These are phyloP conservation scores for Trichoderma sp. DNA, from an alignment of 2,329 filamentous ascomycete species.

Conservation along the genomic window DNA sequence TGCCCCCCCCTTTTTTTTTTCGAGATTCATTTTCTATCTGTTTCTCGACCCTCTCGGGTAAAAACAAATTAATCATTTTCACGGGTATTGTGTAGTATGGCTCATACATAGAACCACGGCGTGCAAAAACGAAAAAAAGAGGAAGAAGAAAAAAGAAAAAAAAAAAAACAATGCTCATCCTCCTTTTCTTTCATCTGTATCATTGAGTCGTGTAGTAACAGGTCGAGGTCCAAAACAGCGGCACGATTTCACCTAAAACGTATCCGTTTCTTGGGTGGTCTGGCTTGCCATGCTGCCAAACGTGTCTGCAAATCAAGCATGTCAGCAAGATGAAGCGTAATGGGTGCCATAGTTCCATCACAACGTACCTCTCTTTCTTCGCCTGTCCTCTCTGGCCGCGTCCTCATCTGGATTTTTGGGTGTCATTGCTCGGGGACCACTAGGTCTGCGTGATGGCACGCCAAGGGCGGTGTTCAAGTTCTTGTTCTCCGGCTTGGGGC, in stretches of 20 bases:
- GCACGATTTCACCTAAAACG: slow-evolving; percentile 30
- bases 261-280: slow-evolving; percentile 33
- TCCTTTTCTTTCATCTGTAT: neutral
- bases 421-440: slow-evolving; percentile 60
- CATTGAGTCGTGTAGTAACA: neutral
- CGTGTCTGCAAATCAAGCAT: slow-evolving; percentile 28
- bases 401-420: slow-evolving; percentile 51
- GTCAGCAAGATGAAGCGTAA: neutral
- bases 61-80: neutral
- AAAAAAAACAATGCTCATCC: neutral
- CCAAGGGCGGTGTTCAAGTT: slow-evolving; percentile 54
- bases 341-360: neutral
- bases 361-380: slow-evolving; percentile 56
- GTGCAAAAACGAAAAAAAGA: neutral
- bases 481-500: slow-evolving; percentile 55
- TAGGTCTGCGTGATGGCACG: slow-evolving; percentile 52
- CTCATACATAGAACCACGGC: neutral
- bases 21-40: neutral
- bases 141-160: neutral
- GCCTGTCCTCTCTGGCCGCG: slow-evolving; percentile 44
- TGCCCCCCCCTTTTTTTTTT: neutral
- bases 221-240: slow-evolving; percentile 6
- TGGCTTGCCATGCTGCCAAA: slow-evolving; percentile 35
- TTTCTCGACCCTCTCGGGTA: neutral
- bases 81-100: slow-evolving; percentile 7